phyloP scores from a whole-genome alignment of 192 early-diverging fungal genomes.

The Podila minutissima region DNA sequence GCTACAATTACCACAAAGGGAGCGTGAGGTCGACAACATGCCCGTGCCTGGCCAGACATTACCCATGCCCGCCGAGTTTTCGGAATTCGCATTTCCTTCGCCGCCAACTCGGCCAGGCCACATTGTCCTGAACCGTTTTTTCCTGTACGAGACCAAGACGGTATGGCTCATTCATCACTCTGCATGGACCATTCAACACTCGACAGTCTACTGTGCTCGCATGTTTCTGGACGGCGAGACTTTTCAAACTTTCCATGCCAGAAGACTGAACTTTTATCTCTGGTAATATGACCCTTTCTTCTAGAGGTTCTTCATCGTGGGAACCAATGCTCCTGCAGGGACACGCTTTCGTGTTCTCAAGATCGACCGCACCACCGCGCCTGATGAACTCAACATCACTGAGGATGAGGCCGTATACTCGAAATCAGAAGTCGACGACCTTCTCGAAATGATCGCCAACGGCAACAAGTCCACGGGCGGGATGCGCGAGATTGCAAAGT shows the following conservation, averaged over 20 bases:
- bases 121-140: slow-evolving; percentile 75
- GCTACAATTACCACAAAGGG: too few relatives aligned
- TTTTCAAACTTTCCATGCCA: neutral
- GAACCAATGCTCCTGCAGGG: slow-evolving; percentile 77
- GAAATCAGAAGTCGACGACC: slow-evolving; percentile 75
- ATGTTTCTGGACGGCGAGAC: neutral
- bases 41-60: neutral
- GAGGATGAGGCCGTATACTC: slow-evolving; percentile 83
- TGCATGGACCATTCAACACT: neutral
- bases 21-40: slow-evolving; percentile 1
- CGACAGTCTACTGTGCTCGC: neutral
- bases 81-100: slow-evolving; percentile 28
- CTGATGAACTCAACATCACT: slow-evolving; percentile 74
- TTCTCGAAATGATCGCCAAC: slow-evolving; percentile 80
- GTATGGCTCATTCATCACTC: slow-evolving; percentile 44
- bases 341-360: slow-evolving; percentile 85
- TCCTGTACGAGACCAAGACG: slow-evolving; percentile 90
- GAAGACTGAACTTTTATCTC: neutral
- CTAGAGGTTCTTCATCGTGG: slow-evolving; percentile 85
- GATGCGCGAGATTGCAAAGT: slow-evolving; percentile 69
- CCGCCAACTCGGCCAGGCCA: slow-evolving; percentile 43
- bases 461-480: slow-evolving; percentile 83
- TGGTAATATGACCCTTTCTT: slow-evolving; percentile 2
- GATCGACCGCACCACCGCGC: slow-evolving; percentile 81
- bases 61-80: slow-evolving; percentile 17